Conservation (phyloP, 169 alveolate species). For the Plasmodium yoelii region DNA sequence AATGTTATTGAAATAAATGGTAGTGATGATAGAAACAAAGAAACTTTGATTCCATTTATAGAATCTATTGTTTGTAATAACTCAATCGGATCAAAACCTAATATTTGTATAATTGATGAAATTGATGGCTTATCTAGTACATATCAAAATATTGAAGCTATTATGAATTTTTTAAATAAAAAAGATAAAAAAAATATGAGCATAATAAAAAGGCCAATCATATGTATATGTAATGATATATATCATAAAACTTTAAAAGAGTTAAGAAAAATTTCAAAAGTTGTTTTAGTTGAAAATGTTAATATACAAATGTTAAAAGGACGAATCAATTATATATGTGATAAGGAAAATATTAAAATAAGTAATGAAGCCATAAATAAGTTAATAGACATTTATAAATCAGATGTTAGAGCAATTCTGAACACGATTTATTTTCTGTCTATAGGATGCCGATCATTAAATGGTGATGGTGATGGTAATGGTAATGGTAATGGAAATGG, state of each 20-base stretch:
- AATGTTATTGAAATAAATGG: slow-evolving; percentile 96
- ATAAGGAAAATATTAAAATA: slow-evolving; percentile 77
- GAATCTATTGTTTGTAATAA: slow-evolving; percentile 82
- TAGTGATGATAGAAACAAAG: slow-evolving; percentile 95
- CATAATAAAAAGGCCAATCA: slow-evolving; percentile 91
- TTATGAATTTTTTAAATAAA: slow-evolving; percentile 72
- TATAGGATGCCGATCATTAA: slow-evolving; percentile 51
- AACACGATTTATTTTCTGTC: slow-evolving; percentile 65
- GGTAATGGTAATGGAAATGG: too few relatives aligned
- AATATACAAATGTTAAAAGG: slow-evolving; percentile 75
- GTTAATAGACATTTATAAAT: slow-evolving; percentile 77
- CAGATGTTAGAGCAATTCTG: slow-evolving; percentile 81
- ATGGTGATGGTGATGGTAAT: too few relatives aligned
- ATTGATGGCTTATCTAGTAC: slow-evolving; percentile 96
- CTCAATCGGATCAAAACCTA: slow-evolving; percentile 83
- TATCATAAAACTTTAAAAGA: slow-evolving; percentile 84
- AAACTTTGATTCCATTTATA: slow-evolving; percentile 79
- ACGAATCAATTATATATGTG: slow-evolving; percentile 79
- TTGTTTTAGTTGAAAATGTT: slow-evolving; percentile 80
- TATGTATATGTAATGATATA: slow-evolving; percentile 96
- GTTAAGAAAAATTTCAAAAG: slow-evolving; percentile 83
- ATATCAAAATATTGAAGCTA: slow-evolving; percentile 83
- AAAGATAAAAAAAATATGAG: slow-evolving; percentile 59
- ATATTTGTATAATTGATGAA: slow-evolving; percentile 94
- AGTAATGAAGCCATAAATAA: slow-evolving; percentile 77